Evolutionary conservation across 352 stramenopile genomes (phyloP), one percentile per base, ranked within the genome.

Genomic region (Pythium dissimile): DNA sequence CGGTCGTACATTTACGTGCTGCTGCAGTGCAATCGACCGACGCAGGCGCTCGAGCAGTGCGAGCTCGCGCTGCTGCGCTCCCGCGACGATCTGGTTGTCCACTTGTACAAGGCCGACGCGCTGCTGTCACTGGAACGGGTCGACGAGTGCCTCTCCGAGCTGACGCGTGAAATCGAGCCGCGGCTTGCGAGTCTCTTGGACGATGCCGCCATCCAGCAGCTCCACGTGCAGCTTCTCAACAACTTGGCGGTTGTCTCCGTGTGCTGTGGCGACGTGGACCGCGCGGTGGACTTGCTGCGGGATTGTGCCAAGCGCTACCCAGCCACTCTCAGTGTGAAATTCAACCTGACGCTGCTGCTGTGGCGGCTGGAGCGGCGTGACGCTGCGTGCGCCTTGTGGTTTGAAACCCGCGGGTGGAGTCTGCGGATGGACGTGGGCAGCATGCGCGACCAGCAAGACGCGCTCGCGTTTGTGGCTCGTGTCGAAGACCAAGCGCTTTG

Each of bases 281-380:
- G 43, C 5, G 81, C 64, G 3, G 63, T 92, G 10, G 49, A 31
- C 4, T 62, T 87, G 30, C 69, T 93, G 37, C 67, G 53, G 0
- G 43, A 79, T n/a, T 76, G 71, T 5, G 28, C 77, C 2, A 58
- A 70, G 16, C 47, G 53, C 24, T 90, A 86, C 60, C 73, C 75
- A 5, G 30, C 54, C 0, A 74, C 57, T 10, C 41, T 88, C 8
- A 54, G 66, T 9, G 56, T 90, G 3, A 71, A 68, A 20, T 93
- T 92, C 55, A 95, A 95, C 42, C 60, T 92, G 15, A 72, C 76
- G 27, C 58, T 93, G n/a, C 61, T 95, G 32, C 66, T 95, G 0
- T 93, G 80, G 85, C 67, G 81, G 15, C 67, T 75, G 13, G 46
- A 55, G 2, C 68, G 90, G 13, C 69, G 69, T 44, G 58, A 71